Evolutionary conservation across 192 early-diverging fungal genomes (phyloP).

Genomic region (Coemansia sp.): DNA sequence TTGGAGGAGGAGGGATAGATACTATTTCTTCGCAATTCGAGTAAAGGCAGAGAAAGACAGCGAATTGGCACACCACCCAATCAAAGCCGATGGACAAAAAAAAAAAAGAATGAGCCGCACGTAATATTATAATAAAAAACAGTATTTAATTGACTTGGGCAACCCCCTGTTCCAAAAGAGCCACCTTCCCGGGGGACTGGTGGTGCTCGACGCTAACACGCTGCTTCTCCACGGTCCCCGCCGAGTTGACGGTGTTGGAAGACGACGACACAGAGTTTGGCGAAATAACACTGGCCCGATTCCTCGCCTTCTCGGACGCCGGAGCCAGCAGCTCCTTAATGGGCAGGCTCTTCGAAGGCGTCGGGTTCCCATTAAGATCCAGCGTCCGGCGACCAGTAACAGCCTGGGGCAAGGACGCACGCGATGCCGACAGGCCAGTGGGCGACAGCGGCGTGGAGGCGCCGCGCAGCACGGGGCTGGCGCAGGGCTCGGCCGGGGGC

Average conservation of each 20-base stretch:
- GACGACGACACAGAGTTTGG: constrained; percentile 22
- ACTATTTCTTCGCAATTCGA: too few relatives aligned
- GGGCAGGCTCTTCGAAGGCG: constrained; percentile 46
- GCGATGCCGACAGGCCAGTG: constrained; percentile 18
- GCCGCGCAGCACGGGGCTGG: constrained; percentile 10
- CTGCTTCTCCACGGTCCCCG: neutral
- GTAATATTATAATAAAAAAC: neutral
- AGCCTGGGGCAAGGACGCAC: constrained; percentile 30
- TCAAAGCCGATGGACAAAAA: too few relatives aligned
- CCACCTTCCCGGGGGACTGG: too few relatives aligned
- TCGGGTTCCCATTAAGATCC: constrained; percentile 29
- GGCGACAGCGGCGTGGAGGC: neutral
- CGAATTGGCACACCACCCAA: too few relatives aligned
- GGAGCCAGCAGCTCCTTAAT: constrained; percentile 53
- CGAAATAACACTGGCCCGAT: constrained; percentile 40
- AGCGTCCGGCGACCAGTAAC: constrained; percentile 1
- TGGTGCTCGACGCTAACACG: constrained; percentile 49
- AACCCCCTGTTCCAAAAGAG: neutral
- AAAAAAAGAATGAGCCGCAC: neutral
- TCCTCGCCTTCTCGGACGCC: constrained; percentile 42
- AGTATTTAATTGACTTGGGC: neutral
- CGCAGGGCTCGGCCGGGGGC: constrained; percentile 13
- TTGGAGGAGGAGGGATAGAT: neutral
- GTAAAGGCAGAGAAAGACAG: too few relatives aligned
- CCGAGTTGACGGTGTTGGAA: constrained; percentile 15